Base-by-base conservation (phyloP, 495 filamentous ascomycete genomes). In the Penicillium herquei region DNA sequence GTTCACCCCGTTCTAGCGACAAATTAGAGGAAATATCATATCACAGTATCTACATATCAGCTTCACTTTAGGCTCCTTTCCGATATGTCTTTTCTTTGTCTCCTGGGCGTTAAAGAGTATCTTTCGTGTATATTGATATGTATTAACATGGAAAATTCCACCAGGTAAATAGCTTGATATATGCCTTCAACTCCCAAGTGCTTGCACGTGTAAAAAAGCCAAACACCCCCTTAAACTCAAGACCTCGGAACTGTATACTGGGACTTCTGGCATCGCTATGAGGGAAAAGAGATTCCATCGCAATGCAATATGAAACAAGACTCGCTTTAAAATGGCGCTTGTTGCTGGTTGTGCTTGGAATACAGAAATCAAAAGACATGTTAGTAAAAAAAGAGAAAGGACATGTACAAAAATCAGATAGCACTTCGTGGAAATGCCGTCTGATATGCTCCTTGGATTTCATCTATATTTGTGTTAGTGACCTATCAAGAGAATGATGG, bases 381-480 rank as follows among this genome's bases (percentile, higher is more conserved):
- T 26, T 26, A 30, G 18, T 30, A 13, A 11, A 46, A 6, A 21
- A 46, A 31, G 26, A 21, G 10, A 17, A 30, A 10, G 43, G 30
- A 3, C 6, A 30, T 1, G 21, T 26, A 26, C 43, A 50, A 12
- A 6, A 35, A 9, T 52, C 65, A 66, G 44, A 61, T 55, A 55
- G 68, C 70, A 52, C 63, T 63, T 5, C 63, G 46, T 33, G 64
- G 56, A 46, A 78, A 78, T 49, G 75, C 74, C 56, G 73, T 72
- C 33, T 76, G 68, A 65, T 73, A 77, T 70, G 75, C 75, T 52
- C 72, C 71, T 63, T 72, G 67, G 39, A 78, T 75, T 65, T 75
- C 72, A 55, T 78, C 75, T 78, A 51, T 7, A 11, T 26, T 34
- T 51, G 35, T 12, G 48, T 65, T 51, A 63, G 58, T 34, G 21